Percentiles rank a stretch among this genome's conserved stretches.
phyloP scores from a whole-genome alignment of 106 monocot genomes.

The Acanthochlamys bracteata region DNA sequence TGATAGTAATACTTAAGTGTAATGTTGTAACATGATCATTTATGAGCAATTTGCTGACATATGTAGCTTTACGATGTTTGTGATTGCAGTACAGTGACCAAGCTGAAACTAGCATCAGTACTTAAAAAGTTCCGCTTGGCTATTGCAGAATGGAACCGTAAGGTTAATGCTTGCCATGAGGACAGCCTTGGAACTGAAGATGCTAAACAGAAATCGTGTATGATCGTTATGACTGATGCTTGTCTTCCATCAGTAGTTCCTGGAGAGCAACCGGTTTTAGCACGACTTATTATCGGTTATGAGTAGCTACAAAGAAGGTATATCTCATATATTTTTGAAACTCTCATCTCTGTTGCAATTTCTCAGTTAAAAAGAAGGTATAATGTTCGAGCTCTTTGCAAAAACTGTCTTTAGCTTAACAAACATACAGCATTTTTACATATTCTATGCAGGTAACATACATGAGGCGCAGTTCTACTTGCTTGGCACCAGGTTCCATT shows the following conservation, averaged over 20 bases:
- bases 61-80: background rate
- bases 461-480: conserved; percentile 62
- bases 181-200: conserved; percentile 26
- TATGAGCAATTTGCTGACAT: no score
- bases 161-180: conserved; percentile 11
- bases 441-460: conserved; percentile 52
- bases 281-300: conserved; percentile 59
- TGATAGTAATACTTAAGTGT: no score
- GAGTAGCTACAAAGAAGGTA: conserved; percentile 73
- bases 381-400: no score
- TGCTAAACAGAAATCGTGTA: conserved; percentile 25
- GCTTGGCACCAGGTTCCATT: conserved; percentile 52
- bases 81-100: conserved; percentile 64
- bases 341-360: background rate
- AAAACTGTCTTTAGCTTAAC: background rate
- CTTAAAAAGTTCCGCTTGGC: conserved; percentile 54
- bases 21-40: no score
- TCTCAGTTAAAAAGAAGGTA: background rate
- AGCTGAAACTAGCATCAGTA: conserved; percentile 42
- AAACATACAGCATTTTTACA: background rate
- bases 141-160: conserved; percentile 47
- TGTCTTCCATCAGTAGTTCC: conserved; percentile 42
- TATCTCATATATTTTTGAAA: background rate
- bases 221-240: conserved; percentile 69
- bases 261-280: conserved; percentile 48